Base-by-base conservation (phyloP, 1,284 basidiomycete genomes). In the Ustilago bromivora region DNA sequence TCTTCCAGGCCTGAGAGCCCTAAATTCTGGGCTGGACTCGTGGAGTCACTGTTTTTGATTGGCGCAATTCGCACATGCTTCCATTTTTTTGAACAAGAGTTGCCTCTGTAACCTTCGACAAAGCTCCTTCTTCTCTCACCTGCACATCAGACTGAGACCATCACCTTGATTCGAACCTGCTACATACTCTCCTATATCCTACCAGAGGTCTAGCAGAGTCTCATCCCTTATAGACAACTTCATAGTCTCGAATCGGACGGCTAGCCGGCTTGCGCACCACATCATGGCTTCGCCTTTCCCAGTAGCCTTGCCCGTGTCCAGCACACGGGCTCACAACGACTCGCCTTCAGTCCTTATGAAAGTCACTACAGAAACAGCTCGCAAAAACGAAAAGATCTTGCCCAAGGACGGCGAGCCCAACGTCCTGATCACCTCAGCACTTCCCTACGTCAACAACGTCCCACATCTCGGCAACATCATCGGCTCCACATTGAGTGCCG, bases 381-480 rank as follows among this genome's bases (percentile, higher is more conserved):
- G 70, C 17, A 77, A 73, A 40, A 71, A 73, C 34, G 57, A 71
- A 46, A 81, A 80, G 71, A 76, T 84, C 57, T 61, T 83, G 11
- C 84, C 84, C 31, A 73, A 75, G 38, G 68, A 80, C n/a, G 78
- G 72, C 58, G 72, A 84, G 64, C 53, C 75, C 40, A 85, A 85
- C 76, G 67, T 98, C 57, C 89, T 99, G 47, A 92, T 99, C 85
- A 98, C 97, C 10, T 98, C 95, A 68, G 96, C 97, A 43, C 88
- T 99, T 62, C 97, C 97, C 13, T 99, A 88, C 86, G 98, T 97
- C 87, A 99, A 99, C 88, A 99, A 99, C 85, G 96, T 98, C 15
- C 97, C 97, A 31, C 97, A 99, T 89, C 91, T 99, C 57, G 96
- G 96, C 55, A 99, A 99, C 87, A 97, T 99, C 86, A 98, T 99